phyloP scores from a whole-genome alignment of 331 rosid genomes.

The Prunus yedoensis region DNA sequence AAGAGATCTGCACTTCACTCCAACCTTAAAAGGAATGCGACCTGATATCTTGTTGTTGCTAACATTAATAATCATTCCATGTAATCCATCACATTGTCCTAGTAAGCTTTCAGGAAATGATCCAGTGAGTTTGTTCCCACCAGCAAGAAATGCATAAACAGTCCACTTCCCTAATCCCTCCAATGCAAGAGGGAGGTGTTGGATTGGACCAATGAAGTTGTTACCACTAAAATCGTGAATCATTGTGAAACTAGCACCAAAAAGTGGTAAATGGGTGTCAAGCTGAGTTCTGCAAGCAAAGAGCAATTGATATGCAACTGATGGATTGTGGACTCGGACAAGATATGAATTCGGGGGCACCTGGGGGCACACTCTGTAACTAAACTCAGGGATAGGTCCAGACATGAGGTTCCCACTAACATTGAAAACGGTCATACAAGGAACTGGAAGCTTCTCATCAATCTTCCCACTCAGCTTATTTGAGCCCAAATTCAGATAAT shows the following conservation, averaged over 20 bases:
- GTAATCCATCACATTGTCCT: slow-evolving; percentile 29
- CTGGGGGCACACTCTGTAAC: slow-evolving; percentile 14
- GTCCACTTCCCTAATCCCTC: slow-evolving; percentile 19
- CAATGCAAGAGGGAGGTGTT: slow-evolving; percentile 26
- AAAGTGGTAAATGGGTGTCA: slow-evolving; percentile 23
- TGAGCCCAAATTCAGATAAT: slow-evolving; percentile 39
- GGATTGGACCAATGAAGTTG: slow-evolving; percentile 35
- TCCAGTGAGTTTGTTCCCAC: slow-evolving; percentile 38
- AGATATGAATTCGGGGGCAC: slow-evolving; percentile 15
- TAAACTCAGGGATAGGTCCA: slow-evolving; percentile 35
- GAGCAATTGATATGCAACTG: slow-evolving; percentile 17
- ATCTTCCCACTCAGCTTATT: slow-evolving; percentile 37
- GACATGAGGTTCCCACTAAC: slow-evolving; percentile 38
- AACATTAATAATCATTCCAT: slow-evolving; percentile 31
- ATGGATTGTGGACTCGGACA: not conserved
- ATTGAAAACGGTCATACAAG: slow-evolving; percentile 35
- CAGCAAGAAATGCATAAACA: slow-evolving; percentile 37
- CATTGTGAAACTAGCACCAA: slow-evolving; percentile 11
- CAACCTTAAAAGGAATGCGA: slow-evolving; percentile 28
- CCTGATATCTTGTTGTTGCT: slow-evolving; percentile 36
- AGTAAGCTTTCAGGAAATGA: slow-evolving; percentile 24
- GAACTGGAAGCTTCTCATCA: slow-evolving; percentile 30
- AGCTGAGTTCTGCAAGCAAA: slow-evolving; percentile 34
- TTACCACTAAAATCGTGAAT: slow-evolving; percentile 35
- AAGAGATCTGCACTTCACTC: slow-evolving; percentile 34